phyloP scores from a whole-genome alignment of 306 rosid genomes.

The Argentina anserina region DNA sequence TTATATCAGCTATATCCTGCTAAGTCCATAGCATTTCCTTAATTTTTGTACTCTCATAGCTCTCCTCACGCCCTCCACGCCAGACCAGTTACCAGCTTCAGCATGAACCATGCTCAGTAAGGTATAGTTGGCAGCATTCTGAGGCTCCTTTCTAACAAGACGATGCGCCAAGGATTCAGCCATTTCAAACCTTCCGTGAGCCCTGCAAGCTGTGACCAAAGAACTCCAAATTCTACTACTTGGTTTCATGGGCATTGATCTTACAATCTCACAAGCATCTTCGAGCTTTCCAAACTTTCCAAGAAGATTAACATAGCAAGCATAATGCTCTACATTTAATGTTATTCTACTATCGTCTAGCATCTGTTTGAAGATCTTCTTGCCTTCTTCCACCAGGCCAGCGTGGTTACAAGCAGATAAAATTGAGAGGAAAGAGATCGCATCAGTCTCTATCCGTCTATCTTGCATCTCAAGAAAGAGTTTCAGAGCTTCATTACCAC shows the following conservation, averaged over 20 bases:
- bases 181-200: slow-evolving; percentile 51
- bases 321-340: slow-evolving; percentile 46
- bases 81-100: slow-evolving; percentile 52
- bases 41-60: slow-evolving; percentile 41
- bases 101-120: slow-evolving; percentile 52
- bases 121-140: slow-evolving; percentile 49
- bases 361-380: slow-evolving; percentile 35
- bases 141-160: slow-evolving; percentile 53
- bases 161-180: slow-evolving; percentile 46
- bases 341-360: slow-evolving; percentile 27
- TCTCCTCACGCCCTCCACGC: slow-evolving; percentile 42
- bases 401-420: slow-evolving; percentile 69
- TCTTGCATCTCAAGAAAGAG: slow-evolving; percentile 52
- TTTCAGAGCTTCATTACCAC: slow-evolving; percentile 49
- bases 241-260: slow-evolving; percentile 55
- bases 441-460: slow-evolving; percentile 43
- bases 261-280: slow-evolving; percentile 48
- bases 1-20: slow-evolving; percentile 33
- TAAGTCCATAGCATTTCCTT: slow-evolving; percentile 50
- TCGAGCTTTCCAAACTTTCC: slow-evolving; percentile 65
- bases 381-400: slow-evolving; percentile 57
- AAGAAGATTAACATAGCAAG: slow-evolving; percentile 58
- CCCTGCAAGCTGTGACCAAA: slow-evolving; percentile 56
- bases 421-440: slow-evolving; percentile 45
- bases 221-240: slow-evolving; percentile 59